A percentile compares a stretch with the other conserved stretches of the same genome.
phyloP scores from a whole-genome alignment of 208 protist species.

The Crithidia expoeki region DNA sequence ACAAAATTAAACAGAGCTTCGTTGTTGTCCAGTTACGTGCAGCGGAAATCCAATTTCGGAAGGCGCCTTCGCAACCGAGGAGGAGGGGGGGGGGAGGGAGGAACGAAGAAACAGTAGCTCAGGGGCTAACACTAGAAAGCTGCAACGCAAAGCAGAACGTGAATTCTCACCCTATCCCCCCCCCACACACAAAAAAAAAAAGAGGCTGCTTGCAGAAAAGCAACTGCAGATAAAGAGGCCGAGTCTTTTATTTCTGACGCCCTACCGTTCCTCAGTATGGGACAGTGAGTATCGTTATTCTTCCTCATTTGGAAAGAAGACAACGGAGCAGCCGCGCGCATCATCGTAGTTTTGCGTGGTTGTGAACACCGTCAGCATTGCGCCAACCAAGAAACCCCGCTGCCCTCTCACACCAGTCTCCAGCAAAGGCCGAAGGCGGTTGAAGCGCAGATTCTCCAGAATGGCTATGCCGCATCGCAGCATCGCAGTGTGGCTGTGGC shows the following conservation, averaged over 20 bases:
- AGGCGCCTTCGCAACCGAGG: too few species aligned
- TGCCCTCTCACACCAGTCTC: constrained; percentile 4
- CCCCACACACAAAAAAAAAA: constrained; percentile 14
- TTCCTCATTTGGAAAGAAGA: constrained; percentile 50
- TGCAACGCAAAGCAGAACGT: neutral
- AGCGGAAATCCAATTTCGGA: too few species aligned
- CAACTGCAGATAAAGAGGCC: neutral
- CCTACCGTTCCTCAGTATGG: too few species aligned
- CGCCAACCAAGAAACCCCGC: constrained; percentile 31
- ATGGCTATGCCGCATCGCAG: constrained; percentile 65
- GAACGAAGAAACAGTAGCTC: neutral
- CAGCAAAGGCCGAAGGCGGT: constrained; percentile 36
- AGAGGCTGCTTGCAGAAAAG: constrained; percentile 12
- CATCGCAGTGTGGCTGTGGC: constrained; percentile 52
- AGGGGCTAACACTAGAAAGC: too few species aligned
- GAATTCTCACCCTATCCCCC: too few species aligned
- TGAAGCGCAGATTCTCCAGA: constrained; percentile 67
- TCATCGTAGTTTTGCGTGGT: constrained; percentile 50
- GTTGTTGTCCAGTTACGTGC: too few species aligned
- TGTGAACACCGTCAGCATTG: constrained; percentile 63
- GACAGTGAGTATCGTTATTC: neutral
- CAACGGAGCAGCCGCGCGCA: constrained; percentile 60
- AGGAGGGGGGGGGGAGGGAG: neutral
- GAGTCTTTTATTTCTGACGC: neutral
- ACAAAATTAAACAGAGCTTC: too few species aligned